phyloP scores from a whole-genome alignment of 306 rosid species.

The Begonia masoniana region DNA sequence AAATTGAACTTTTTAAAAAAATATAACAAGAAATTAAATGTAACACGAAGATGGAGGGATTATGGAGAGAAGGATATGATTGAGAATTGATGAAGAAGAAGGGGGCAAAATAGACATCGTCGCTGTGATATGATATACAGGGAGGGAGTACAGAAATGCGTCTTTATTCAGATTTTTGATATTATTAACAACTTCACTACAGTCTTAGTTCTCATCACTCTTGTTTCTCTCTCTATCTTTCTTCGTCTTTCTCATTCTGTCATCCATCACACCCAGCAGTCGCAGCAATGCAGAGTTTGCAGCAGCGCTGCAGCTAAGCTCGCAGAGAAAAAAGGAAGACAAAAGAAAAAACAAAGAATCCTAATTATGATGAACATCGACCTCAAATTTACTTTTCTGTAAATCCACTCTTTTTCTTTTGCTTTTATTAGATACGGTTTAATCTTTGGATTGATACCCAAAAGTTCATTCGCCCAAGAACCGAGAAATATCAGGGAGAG shows the following conservation, averaged over 20 bases:
- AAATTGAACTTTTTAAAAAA: too few species aligned
- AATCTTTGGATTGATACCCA: slow-evolving; percentile 39
- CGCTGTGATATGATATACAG: slow-evolving; percentile 87
- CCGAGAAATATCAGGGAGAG: slow-evolving; percentile 24
- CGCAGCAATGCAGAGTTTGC: slow-evolving; percentile 67
- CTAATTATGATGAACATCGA: slow-evolving; percentile 1
- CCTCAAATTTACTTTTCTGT: slow-evolving; percentile 11
- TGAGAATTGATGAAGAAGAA: slow-evolving; percentile 60
- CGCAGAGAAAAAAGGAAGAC: slow-evolving; percentile 12
- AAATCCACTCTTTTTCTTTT: slow-evolving; percentile 2
- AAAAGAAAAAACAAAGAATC: slow-evolving; percentile 4
- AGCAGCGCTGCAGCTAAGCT: slow-evolving; percentile 48
- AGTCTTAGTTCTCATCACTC: slow-evolving; percentile 19
- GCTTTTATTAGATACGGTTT: background rate
- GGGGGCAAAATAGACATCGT: slow-evolving; percentile 98
- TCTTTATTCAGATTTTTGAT: slow-evolving; percentile 29
- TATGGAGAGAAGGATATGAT: slow-evolving; percentile 2
- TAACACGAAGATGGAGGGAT: too few species aligned
- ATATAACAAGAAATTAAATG: too few species aligned
- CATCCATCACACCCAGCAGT: slow-evolving; percentile 82
- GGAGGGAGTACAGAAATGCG: slow-evolving; percentile 56
- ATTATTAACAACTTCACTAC: slow-evolving; percentile 24
- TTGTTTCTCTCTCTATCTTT: slow-evolving; percentile 13
- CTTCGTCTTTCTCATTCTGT: slow-evolving; percentile 35
- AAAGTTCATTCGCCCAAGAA: slow-evolving; percentile 19